Evolutionary conservation across 1,284 basidiomycete species (phyloP), one percentile per base, ranked within the genome.

Genomic region (Cryptococcus sp.): DNA sequence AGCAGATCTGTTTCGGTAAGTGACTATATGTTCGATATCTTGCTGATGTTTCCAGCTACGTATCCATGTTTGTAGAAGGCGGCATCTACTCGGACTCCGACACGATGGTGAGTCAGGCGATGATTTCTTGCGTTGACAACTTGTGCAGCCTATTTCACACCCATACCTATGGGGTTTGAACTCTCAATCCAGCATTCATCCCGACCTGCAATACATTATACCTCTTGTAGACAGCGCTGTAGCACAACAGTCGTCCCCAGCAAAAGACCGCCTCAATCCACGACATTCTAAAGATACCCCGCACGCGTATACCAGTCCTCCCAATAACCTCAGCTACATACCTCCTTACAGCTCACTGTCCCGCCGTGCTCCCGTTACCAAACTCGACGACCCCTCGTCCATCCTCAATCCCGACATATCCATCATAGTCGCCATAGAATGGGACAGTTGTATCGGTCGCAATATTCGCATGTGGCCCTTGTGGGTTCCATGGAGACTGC

Each of bases 61-160:
- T 69, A 41, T 59, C 66, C 10, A 63, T 74, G 63, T 57, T 76
- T 6, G 65, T 67, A 15, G 63, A 65, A 38, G 74, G 74, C 3
- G 72, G 71, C 1, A 63, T 74, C 15, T 74, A 72, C 34, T 67
- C 74, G 0, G 71, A 72, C 50, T 68, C 68, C 23, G 72, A 76
- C 57, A 72, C 69, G 2, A 59, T 65, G 46, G 69, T 69, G 39
- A 45, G 69, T 64, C 7, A 15, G 8, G 1, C 23, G 29, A 43
- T 37, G 5, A 2, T 17, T 5, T 5, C 17, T 16, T 40, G 16
- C 22, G 23, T 22, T 52, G n/a, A 38, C 34, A 5, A 2, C 26
- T 37, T 26, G 20, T 13, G 10, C 48, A 69, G 66, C 70, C 70
- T 26, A 64, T 73, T 6, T 63, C 69, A 10, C 70, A 73, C 43